Percentiles rank a stretch among this genome's conserved stretches.
Conservation (phyloP, 139 green algal species). For the Chara braunii region DNA sequence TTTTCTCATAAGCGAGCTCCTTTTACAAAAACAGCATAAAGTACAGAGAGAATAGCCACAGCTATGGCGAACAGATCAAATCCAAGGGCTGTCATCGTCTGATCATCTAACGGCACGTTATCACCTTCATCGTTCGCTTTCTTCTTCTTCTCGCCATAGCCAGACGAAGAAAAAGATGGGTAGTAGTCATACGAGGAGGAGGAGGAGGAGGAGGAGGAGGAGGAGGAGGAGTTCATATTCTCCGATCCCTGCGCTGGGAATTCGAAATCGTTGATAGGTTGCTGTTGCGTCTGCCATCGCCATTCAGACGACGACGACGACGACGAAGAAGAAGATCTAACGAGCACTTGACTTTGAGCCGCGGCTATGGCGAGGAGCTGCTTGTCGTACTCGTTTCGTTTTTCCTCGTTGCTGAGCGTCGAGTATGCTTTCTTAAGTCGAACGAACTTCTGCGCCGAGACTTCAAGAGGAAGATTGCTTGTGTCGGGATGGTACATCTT, state of each 20-base stretch:
- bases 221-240: too few species aligned
- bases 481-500: conserved; percentile 33
- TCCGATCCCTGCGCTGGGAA: too few species aligned
- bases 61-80: conserved; percentile 17
- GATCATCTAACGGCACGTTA: conserved; percentile 12
- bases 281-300: too few species aligned
- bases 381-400: conserved; percentile 30
- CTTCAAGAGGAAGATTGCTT: conserved; percentile 16
- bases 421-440: conserved; percentile 26
- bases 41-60: conserved; percentile 9
- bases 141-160: neutral
- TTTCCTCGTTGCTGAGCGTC: conserved; percentile 15
- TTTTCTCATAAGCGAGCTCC: too few species aligned
- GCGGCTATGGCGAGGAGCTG: conserved; percentile 5
- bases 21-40: conserved; percentile 19
- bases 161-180: neutral
- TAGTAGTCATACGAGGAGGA: conserved; percentile 27
- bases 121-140: conserved; percentile 7
- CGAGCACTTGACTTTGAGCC: neutral
- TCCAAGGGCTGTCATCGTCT: conserved; percentile 17
- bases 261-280: too few species aligned
- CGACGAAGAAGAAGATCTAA: neutral
- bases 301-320: too few species aligned
- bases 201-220: too few species aligned
- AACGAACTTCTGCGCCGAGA: conserved; percentile 34